Percentiles rank a stretch among this genome's conserved stretches.
phyloP scores from a whole-genome alignment of 805 yeast species.

The Candida germanica region DNA sequence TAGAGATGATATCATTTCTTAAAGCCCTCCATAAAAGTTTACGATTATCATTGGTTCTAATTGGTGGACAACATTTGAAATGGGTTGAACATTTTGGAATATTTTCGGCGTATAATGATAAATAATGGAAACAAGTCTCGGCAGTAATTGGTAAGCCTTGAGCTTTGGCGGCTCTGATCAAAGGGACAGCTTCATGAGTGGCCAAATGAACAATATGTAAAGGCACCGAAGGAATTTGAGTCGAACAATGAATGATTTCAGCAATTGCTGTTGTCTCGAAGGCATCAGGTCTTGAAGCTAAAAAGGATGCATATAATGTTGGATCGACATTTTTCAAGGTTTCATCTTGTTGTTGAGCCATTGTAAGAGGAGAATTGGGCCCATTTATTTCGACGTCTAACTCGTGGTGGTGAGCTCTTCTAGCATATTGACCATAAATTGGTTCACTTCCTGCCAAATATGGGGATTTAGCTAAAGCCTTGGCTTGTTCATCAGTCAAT shows the following conservation, averaged over 20 bases:
- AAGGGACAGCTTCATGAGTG: constrained; percentile 76
- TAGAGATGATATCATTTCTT: constrained; percentile 58
- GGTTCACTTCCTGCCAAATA: constrained; percentile 60
- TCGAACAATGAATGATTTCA: constrained; percentile 63
- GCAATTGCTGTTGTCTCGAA: constrained; percentile 84
- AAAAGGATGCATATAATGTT: constrained; percentile 63
- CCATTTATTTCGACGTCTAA: constrained; percentile 16
- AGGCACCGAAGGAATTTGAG: constrained; percentile 55
- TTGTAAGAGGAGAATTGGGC: constrained; percentile 21
- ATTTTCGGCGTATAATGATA: constrained; percentile 71
- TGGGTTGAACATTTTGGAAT: constrained; percentile 78
- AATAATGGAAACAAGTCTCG: constrained; percentile 93
- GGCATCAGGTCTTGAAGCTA: constrained; percentile 83
- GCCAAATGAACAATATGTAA: constrained; percentile 91
- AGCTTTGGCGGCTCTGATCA: constrained; percentile 62
- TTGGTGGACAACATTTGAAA: constrained; percentile 95
- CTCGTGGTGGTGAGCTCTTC: constrained; percentile 31
- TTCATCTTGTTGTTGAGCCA: constrained; percentile 41
- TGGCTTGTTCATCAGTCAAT: constrained; percentile 49
- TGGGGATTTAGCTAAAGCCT: constrained; percentile 54
- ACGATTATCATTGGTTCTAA: constrained; percentile 72
- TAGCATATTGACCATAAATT: constrained; percentile 43
- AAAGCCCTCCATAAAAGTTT: constrained; percentile 76
- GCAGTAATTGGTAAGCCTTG: constrained; percentile 65
- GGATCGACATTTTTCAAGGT: constrained; percentile 53